Base-by-base conservation (phyloP, 495 filamentous ascomycete species). In the Trichoderma orchidacearum region DNA sequence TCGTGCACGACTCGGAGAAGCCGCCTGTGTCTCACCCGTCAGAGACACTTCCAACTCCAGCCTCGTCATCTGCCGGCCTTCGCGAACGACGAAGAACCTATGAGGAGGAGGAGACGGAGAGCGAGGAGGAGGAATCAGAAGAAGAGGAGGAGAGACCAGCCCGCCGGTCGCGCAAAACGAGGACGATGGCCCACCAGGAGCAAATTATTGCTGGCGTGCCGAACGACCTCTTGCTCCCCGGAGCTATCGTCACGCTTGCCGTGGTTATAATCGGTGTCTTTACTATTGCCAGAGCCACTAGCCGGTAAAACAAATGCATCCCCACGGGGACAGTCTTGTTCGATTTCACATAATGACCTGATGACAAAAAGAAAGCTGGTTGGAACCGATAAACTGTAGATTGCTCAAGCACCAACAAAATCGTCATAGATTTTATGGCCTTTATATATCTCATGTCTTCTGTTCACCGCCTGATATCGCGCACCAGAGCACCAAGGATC, bases 221-320 rank as follows among this genome's bases (percentile, higher is more conserved):
- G 15, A 99, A 99, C 64, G 93, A 99, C 59, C 72, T 96, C 45
- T 75, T 99, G 25, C 78, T 99, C 25, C 94, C 93, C 0, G 93
- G 93, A 56, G 93, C 94, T 18, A 89, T 97, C 67, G 90, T 89
- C n/a, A 89, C 89, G 11, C 70, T 99, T 61, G 94, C 93, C 7
- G 90, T 93, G 18, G 90, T 95, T 21, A 95, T 99, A 72, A 79
- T 89, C 17, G 90, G 85, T 52, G 92, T 96, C 21, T 98, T 98
- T 75, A 80, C 88, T n/a, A 77, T 97, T 61, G 85, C 89, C 56
- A 83, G 93, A 55, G 73, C 83, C 38, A 85, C 81, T 21, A 83
- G 78, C 58, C 77, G 84, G 65, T 90, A 72, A 77, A 53, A 17
- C 45, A 58, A 17, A 15, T 23, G 51, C n/a, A 30, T 53, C 51